phyloP scores from a whole-genome alignment of 2,329 filamentous ascomycete genomes.

The Meredithiella fracta region DNA sequence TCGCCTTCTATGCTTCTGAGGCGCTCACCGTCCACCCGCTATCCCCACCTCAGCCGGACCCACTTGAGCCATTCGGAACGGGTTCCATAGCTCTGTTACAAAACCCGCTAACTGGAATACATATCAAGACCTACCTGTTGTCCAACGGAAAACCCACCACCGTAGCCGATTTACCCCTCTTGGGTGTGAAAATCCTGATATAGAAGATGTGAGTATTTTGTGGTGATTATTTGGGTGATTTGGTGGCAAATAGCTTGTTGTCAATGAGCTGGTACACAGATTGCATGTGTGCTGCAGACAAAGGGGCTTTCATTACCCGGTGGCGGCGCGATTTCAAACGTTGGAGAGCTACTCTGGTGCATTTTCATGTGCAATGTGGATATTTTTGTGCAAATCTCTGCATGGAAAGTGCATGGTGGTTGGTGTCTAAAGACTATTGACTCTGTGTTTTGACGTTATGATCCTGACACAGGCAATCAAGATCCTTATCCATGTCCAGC shows the following conservation, averaged over 20 bases:
- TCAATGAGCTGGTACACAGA: background rate
- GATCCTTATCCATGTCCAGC: background rate
- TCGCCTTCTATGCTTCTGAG: background rate
- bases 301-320: background rate
- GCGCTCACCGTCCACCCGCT: background rate
- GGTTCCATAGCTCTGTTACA: background rate
- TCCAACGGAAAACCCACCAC: slow-evolving; percentile 2
- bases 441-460: slow-evolving; percentile 3
- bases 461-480: slow-evolving; percentile 2
- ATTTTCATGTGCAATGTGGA: background rate
- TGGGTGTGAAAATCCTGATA: slow-evolving; percentile 4
- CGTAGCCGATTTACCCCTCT: background rate
- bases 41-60: background rate
- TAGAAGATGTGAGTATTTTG: too few relatives aligned
- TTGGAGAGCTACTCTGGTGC: background rate
- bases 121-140: background rate
- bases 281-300: background rate
- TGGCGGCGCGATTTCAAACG: background rate
- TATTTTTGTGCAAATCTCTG: too few relatives aligned
- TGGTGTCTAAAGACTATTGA: slow-evolving; percentile 5
- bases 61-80: background rate
- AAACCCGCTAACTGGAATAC: background rate
- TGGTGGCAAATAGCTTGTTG: background rate
- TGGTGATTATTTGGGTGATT: too few relatives aligned
- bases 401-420: too few relatives aligned